Percentiles rank a stretch among this genome's conserved stretches.
phyloP scores from a whole-genome alignment of 768 basidiomycete species.

The Mycena pura region DNA sequence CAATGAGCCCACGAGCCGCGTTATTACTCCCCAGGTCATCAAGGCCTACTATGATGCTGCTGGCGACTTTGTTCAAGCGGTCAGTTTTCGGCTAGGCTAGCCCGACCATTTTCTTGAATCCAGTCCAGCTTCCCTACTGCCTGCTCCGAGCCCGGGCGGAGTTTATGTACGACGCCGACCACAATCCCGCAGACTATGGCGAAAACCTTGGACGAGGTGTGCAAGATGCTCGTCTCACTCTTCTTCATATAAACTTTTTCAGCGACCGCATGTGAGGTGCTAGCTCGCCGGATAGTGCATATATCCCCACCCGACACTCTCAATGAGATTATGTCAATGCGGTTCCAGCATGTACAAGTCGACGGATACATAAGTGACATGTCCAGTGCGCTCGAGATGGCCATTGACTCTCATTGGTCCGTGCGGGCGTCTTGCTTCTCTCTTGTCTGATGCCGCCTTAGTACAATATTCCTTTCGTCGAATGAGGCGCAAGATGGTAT shows the following conservation, averaged over 20 bases:
- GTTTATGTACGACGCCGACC: slow-evolving; percentile 83
- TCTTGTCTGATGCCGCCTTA: slow-evolving; percentile 33
- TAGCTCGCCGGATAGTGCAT: slow-evolving; percentile 84
- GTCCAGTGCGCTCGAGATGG: slow-evolving; percentile 82
- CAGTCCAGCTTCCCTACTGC: slow-evolving; percentile 76
- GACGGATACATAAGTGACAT: slow-evolving; percentile 82
- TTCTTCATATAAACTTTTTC: not conserved
- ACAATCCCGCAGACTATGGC: slow-evolving; percentile 84
- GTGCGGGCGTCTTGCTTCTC: not conserved
- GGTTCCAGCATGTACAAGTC: slow-evolving; percentile 72
- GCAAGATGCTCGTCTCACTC: slow-evolving; percentile 16
- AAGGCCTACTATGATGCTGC: slow-evolving; percentile 78
- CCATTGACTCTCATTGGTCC: slow-evolving; percentile 92
- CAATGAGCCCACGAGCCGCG: slow-evolving; percentile 77
- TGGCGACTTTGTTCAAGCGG: slow-evolving; percentile 88
- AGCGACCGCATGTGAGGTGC: slow-evolving; percentile 86
- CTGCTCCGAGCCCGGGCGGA: slow-evolving; percentile 78
- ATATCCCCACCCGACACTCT: slow-evolving; percentile 66
- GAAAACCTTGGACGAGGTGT: slow-evolving; percentile 84
- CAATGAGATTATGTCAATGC: slow-evolving; percentile 74
- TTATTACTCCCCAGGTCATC: slow-evolving; percentile 85
- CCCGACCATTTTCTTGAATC: not conserved
- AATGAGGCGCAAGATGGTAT: slow-evolving; percentile 83
- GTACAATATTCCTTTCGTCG: slow-evolving; percentile 85
- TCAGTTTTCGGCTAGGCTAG: slow-evolving; percentile 41